Percentiles rank a stretch among this genome's conserved stretches.
Conservation (phyloP, 2,329 filamentous ascomycete genomes). For the Colletotrichum sojae region DNA sequence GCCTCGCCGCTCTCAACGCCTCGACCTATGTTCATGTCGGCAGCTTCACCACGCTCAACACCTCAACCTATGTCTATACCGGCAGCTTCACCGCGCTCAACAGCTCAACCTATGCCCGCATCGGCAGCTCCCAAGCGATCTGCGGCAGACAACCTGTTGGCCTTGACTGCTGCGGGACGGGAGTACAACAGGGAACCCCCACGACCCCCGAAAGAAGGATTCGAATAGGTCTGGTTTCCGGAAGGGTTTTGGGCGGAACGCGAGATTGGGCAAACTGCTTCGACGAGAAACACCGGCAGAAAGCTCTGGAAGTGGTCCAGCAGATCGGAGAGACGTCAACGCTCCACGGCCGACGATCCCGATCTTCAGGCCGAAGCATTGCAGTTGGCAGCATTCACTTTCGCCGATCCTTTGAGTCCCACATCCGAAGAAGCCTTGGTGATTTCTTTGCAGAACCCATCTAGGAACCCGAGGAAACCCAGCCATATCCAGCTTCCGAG, state of each 20-base stretch:
- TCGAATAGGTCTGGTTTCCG: slow-evolving; percentile 75
- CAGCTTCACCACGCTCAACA: background rate
- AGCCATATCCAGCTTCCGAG: slow-evolving; percentile 10
- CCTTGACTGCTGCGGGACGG: background rate
- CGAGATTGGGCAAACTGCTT: slow-evolving; percentile 47
- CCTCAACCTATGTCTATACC: background rate
- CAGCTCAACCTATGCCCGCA: background rate
- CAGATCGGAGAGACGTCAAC: slow-evolving; percentile 50
- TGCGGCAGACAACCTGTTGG: background rate
- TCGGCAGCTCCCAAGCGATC: background rate
- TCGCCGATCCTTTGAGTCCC: slow-evolving; percentile 53
- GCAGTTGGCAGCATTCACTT: slow-evolving; percentile 21
- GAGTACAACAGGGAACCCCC: slow-evolving; percentile 63
- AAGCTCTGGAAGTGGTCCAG: slow-evolving; percentile 59
- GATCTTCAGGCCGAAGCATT: slow-evolving; percentile 39
- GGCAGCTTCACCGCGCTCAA: background rate
- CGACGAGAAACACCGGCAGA: slow-evolving; percentile 51
- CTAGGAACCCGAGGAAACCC: background rate
- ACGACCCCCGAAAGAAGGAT: slow-evolving; percentile 66
- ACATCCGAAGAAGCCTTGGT: slow-evolving; percentile 64
- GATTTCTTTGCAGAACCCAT: slow-evolving; percentile 58
- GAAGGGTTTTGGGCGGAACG: slow-evolving; percentile 75
- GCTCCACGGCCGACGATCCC: slow-evolving; percentile 50
- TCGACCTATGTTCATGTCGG: no score
- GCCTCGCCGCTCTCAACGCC: background rate